Percentiles rank a stretch among this genome's conserved stretches.
Evolutionary conservation across 805 yeast species (phyloP).

Genomic region (Yarrowia osloensis): DNA sequence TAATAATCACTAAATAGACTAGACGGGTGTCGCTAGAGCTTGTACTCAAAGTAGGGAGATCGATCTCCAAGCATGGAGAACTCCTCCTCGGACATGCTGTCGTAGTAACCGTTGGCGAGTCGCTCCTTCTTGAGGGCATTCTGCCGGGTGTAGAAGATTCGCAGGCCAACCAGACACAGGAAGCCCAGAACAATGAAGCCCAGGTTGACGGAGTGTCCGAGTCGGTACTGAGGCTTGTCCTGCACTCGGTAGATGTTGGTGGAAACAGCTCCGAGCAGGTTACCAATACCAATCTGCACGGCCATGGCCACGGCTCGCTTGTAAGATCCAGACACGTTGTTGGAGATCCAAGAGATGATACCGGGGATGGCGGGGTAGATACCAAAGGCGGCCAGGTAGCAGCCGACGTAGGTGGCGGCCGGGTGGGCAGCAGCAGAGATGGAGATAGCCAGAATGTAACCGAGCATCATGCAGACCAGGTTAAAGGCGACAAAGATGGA

Average conservation of each 20-base stretch:
- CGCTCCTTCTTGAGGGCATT: constrained; percentile 19
- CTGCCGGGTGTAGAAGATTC: constrained; percentile 27
- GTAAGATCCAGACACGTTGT: constrained; percentile 59
- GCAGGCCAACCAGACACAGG: constrained; percentile 21
- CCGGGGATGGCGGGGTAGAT: constrained; percentile 61
- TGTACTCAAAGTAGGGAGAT: constrained; percentile 28
- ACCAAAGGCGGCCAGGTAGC: constrained; percentile 57
- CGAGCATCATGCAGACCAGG: constrained; percentile 42
- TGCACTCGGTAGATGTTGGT: constrained; percentile 53
- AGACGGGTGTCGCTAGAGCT: constrained; percentile 5
- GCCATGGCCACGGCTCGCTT: constrained; percentile 57
- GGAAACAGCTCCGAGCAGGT: constrained; percentile 63
- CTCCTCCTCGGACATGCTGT: constrained; percentile 8
- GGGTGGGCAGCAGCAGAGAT: constrained; percentile 45
- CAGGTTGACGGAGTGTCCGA: constrained; percentile 53
- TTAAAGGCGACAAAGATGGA: constrained; percentile 38
- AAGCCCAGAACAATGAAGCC: constrained; percentile 47
- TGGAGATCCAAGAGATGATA: constrained; percentile 59
- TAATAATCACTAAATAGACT: not conserved
- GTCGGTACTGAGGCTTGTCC: constrained; percentile 56
- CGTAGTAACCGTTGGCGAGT: constrained; percentile 19
- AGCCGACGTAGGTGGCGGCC: constrained; percentile 51
- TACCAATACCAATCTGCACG: constrained; percentile 63
- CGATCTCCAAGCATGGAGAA: constrained; percentile 15
- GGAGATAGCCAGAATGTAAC: constrained; percentile 48